Evolutionary conservation across 2,329 filamentous ascomycete species (phyloP), one percentile per base, ranked within the genome.

Genomic region (Sclerotinia spermophila): DNA sequence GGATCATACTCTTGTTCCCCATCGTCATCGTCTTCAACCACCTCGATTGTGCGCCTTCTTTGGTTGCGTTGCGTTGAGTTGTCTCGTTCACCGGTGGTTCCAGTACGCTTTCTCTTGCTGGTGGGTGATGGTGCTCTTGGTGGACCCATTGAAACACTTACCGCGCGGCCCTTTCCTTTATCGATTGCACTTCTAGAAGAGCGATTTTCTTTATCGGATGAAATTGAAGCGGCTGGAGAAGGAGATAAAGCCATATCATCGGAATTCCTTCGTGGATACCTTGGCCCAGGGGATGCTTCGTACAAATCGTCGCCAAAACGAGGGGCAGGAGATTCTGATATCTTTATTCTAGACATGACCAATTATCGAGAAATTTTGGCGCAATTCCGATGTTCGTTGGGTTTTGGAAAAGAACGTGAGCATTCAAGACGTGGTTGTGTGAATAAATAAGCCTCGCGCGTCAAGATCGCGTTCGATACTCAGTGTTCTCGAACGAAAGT

Each of bases 1-100:
- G 94, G 94, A 77, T 97, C 92, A 80, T 94, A 97, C 74, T 84
- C 83, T 30, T 86, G 84, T 75, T 70, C 78, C 13, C 80, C 79
- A 5, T 73, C 74, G 60, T 75, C 75, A 38, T 78, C 73, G 24
- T 77, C 76, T 33, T 79, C 79, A 38, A 79, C 78, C 42, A 72
- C 77, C 40, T 79, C 78, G 13, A 75, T 73, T 17, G 73, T 80
- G 70, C 75, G 73, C 68, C 78, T 71, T 71, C 76, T 71, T 73
- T 72, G 74, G 35, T 71, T 71, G 6, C 76, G 72, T 42, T 77
- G 73, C 53, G 48, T 66, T 48, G 68, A 68, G 21, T 60, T 59
- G 4, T 76, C 75, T 56, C 53, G 51, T 55, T 76, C 75, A 2
- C 51, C 51, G 27, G 48, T 58, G 45, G 77, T 75, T 65, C n/a